Conservation (phyloP, 148 eudicot species). For the Polygonum aviculare region DNA sequence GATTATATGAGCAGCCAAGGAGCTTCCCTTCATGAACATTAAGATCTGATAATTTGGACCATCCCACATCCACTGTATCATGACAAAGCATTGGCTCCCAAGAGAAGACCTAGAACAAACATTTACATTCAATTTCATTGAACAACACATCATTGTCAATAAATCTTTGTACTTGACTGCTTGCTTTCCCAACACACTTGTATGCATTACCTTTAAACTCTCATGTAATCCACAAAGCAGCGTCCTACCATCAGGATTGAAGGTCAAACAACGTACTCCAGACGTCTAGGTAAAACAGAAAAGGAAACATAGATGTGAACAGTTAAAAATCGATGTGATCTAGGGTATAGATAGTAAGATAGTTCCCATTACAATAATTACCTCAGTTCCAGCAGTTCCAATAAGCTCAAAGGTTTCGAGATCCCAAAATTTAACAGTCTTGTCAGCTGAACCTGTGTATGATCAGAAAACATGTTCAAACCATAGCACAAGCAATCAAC, state of each 20-base stretch:
- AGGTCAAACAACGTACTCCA: slow-evolving; percentile 86
- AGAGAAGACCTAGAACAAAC: slow-evolving; percentile 55
- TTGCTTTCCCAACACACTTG: slow-evolving; percentile 6
- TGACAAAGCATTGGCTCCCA: slow-evolving; percentile 96
- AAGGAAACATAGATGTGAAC: background rate
- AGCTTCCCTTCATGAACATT: slow-evolving; percentile 97
- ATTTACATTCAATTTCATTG: slow-evolving; percentile 10
- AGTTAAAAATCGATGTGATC: background rate
- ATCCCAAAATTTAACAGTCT: slow-evolving; percentile 96
- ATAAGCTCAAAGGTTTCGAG: slow-evolving; percentile 98
- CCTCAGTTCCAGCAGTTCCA: slow-evolving; percentile 98
- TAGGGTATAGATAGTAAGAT: background rate
- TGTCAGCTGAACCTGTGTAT: slow-evolving; percentile 72
- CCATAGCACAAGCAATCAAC: background rate
- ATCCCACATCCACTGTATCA: slow-evolving; percentile 90
- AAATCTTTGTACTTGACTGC: background rate
- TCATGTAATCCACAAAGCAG: slow-evolving; percentile 91
- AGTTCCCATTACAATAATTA: slow-evolving; percentile 12
- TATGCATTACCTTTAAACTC: slow-evolving; percentile 61
- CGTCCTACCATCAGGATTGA: slow-evolving; percentile 95
- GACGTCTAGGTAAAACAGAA: slow-evolving; percentile 46
- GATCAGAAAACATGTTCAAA: background rate
- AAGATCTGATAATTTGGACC: slow-evolving; percentile 93
- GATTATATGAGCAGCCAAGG: slow-evolving; percentile 94
- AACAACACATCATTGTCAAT: background rate